phyloP scores from a whole-genome alignment of 371 early-diverging fungal species.

The Mucor piriformis region DNA sequence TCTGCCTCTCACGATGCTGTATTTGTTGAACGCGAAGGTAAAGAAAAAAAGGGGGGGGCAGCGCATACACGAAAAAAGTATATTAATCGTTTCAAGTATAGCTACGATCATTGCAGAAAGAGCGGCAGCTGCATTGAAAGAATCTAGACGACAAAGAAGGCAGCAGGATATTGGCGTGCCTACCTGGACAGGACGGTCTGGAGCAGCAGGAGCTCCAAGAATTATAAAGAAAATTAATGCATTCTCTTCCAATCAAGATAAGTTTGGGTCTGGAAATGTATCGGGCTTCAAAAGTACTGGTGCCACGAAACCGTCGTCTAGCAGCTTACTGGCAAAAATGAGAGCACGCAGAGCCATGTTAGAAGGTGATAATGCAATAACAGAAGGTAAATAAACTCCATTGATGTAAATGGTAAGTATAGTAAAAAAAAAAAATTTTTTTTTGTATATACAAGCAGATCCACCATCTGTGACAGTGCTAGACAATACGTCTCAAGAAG shows the following conservation, averaged over 20 bases:
- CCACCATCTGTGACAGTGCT: slow-evolving; percentile 18
- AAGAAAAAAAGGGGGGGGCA: no score
- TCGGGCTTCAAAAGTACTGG: slow-evolving; percentile 40
- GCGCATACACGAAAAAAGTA: no score
- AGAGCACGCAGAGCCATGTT: slow-evolving; percentile 48
- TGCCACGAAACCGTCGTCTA: slow-evolving; percentile 24
- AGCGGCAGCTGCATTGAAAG: slow-evolving; percentile 59
- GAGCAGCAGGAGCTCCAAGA: slow-evolving; percentile 61
- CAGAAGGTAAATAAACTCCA: no score
- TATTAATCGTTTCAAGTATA: no score
- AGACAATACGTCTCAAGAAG: slow-evolving; percentile 35
- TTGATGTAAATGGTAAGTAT: background rate
- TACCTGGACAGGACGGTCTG: slow-evolving; percentile 74
- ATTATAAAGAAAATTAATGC: slow-evolving; percentile 16
- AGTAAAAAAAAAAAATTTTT: background rate
- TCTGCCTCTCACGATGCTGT: slow-evolving; percentile 65
- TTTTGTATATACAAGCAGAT: background rate
- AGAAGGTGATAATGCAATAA: slow-evolving; percentile 7
- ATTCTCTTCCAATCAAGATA: slow-evolving; percentile 23
- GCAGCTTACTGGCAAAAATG: slow-evolving; percentile 51
- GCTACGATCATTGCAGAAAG: slow-evolving; percentile 57
- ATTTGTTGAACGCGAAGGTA: slow-evolving; percentile 78
- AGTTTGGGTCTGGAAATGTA: slow-evolving; percentile 45
- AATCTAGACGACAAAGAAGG: slow-evolving; percentile 45
- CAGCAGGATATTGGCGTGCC: slow-evolving; percentile 55